Conservation (phyloP, 257 asterid species). For the Nicotiana knightiana region DNA sequence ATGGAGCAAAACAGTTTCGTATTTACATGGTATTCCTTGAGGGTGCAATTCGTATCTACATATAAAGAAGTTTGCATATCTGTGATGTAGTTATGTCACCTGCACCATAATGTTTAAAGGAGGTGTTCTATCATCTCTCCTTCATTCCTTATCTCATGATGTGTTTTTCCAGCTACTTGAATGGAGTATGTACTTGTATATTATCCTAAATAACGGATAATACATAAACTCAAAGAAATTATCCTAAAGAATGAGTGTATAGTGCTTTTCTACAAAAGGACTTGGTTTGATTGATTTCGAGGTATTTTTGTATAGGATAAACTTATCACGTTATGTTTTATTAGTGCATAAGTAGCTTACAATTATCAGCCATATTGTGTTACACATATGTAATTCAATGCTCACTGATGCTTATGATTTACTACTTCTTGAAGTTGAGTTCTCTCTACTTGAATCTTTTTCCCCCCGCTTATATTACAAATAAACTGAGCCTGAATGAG, state of each 20-base stretch:
- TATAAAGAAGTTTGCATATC: not conserved
- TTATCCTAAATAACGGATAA: not conserved
- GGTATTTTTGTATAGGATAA: not conserved
- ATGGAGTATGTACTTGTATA: not conserved
- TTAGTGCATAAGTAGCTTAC: not conserved
- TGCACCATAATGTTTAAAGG: not conserved
- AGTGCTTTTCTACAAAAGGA: not conserved
- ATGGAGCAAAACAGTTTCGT: conserved; percentile 18
- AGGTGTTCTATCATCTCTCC: not conserved
- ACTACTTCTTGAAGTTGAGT: not conserved
- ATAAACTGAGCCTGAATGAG: not conserved
- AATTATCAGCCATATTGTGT: not conserved
- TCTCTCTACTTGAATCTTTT: not conserved
- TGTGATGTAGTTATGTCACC: not conserved
- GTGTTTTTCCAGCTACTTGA: not conserved
- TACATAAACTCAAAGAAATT: not conserved
- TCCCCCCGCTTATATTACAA: not conserved
- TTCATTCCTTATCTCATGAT: conserved; percentile 2
- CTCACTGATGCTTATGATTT: not conserved
- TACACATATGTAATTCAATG: not conserved
- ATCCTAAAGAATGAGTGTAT: not conserved
- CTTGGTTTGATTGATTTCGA: not conserved
- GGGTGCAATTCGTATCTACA: not conserved
- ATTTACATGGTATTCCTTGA: conserved; percentile 16
- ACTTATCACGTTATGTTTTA: not conserved